Percentiles rank a stretch among this genome's conserved stretches.
Conservation (phyloP, 2,329 filamentous ascomycete species). For the Moelleriella libera region DNA sequence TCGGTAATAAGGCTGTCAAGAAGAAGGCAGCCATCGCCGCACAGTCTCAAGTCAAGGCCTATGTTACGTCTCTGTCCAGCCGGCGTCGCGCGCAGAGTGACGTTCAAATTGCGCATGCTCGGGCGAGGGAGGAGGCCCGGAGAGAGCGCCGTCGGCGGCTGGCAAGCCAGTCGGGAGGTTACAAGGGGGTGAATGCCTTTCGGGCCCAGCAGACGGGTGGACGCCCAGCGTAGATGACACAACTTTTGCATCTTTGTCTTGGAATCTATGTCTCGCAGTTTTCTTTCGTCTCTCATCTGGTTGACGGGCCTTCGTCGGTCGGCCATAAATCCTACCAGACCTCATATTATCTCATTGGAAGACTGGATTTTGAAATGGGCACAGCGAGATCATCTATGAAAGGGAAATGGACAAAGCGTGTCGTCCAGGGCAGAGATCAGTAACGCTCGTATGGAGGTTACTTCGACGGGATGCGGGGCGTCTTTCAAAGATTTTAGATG, state of each 20-base stretch:
- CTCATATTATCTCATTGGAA: too few relatives aligned
- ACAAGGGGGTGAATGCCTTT: conserved; percentile 14
- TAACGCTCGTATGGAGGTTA: too few relatives aligned
- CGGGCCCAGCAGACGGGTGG: conserved; percentile 5
- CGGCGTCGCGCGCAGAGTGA: background rate
- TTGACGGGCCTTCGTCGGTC: too few relatives aligned
- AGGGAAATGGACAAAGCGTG: too few relatives aligned
- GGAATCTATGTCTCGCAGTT: background rate
- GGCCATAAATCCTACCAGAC: too few relatives aligned
- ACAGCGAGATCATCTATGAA: too few relatives aligned
- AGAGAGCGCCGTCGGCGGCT: conserved; percentile 2
- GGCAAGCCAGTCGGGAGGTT: conserved; percentile 5
- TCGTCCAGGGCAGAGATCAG: too few relatives aligned
- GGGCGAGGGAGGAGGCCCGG: conserved; percentile 2
- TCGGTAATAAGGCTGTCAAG: background rate
- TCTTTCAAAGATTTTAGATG: too few relatives aligned
- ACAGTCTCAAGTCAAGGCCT: background rate
- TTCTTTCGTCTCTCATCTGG: background rate
- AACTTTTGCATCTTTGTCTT: background rate
- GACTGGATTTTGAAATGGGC: too few relatives aligned
- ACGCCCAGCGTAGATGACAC: background rate
- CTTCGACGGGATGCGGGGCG: too few relatives aligned
- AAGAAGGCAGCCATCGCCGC: background rate
- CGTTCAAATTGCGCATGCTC: background rate
- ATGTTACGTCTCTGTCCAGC: background rate